Percentiles rank a stretch among this genome's conserved stretches.
Evolutionary conservation across 108 stramenopile species (phyloP).

Genomic region (Phaeodactylum tricornutum): DNA sequence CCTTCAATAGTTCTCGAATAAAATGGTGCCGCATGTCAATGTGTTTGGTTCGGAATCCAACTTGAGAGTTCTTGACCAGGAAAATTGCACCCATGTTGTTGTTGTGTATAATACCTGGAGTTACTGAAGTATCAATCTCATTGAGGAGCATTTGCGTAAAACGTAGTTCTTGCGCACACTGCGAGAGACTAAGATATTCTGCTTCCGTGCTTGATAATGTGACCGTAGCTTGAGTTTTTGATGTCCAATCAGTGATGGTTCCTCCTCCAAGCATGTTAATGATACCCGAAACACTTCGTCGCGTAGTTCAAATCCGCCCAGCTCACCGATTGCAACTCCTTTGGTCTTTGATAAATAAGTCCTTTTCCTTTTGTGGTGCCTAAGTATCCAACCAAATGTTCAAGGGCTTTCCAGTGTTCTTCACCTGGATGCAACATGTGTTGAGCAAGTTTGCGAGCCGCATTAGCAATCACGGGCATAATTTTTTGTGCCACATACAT

Average conservation of each 20-base stretch:
- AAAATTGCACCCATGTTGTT: conserved; percentile 19
- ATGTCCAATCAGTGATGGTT: not conserved
- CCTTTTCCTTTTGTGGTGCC: too few species aligned
- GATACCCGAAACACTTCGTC: too few species aligned
- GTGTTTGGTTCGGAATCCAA: conserved; percentile 19
- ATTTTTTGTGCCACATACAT: conserved; percentile 10
- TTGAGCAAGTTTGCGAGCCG: conserved; percentile 1
- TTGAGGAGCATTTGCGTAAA: conserved; percentile 15
- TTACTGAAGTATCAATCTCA: not conserved
- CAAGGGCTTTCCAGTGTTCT: conserved; percentile 13
- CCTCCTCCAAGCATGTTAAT: conserved; percentile 16
- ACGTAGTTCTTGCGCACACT: conserved; percentile 8
- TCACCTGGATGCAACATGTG: conserved; percentile 1
- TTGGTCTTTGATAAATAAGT: not conserved
- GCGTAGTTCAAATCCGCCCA: conserved; percentile 4
- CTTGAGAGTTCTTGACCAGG: conserved; percentile 10
- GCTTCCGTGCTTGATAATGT: conserved; percentile 8
- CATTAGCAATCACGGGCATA: conserved; percentile 6
- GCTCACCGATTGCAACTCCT: not conserved
- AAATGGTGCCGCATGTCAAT: conserved; percentile 9
- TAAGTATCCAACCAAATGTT: conserved; percentile 10
- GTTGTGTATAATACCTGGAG: conserved; percentile 10
- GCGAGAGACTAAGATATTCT: conserved; percentile 7
- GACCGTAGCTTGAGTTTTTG: conserved; percentile 4
- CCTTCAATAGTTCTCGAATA: conserved; percentile 6